Percentiles rank a stretch among this genome's conserved stretches.
Evolutionary conservation across 192 early-diverging fungal genomes (phyloP).

Genomic region (Backusella mclennaniae): DNA sequence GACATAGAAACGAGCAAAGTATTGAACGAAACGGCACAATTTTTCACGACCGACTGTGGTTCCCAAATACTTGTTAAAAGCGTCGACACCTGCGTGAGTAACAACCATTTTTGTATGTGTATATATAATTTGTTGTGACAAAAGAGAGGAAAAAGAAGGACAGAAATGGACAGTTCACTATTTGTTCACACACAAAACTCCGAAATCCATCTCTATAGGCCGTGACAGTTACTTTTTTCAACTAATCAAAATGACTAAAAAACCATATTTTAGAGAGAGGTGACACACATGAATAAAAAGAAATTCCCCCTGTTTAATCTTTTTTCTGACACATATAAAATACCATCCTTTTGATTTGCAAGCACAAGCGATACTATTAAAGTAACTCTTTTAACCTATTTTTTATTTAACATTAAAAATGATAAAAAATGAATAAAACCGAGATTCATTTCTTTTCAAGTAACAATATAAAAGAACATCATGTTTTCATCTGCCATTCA

Average conservation of each 20-base stretch:
- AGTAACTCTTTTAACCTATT: background rate
- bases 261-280: background rate
- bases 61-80: slow-evolving; percentile 46
- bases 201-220: background rate
- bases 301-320: background rate
- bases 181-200: slow-evolving; percentile 8
- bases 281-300: background rate
- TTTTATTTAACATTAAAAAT: background rate
- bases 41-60: slow-evolving; percentile 77
- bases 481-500: background rate
- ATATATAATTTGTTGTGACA: background rate
- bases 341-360: background rate
- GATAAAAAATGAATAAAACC: background rate
- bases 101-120: slow-evolving; percentile 18
- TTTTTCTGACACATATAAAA: background rate
- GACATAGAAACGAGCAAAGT: slow-evolving; percentile 78
- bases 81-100: slow-evolving; percentile 27
- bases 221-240: slow-evolving; percentile 12
- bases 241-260: slow-evolving; percentile 11
- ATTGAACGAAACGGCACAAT: slow-evolving; percentile 81
- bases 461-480: background rate
- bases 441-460: background rate
- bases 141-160: slow-evolving; percentile 4
- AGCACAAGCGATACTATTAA: background rate
- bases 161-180: background rate